These are phyloP conservation scores for Houttuynia cordata DNA, from an alignment of 164 flowering plant species.

Conservation along the genomic window DNA sequence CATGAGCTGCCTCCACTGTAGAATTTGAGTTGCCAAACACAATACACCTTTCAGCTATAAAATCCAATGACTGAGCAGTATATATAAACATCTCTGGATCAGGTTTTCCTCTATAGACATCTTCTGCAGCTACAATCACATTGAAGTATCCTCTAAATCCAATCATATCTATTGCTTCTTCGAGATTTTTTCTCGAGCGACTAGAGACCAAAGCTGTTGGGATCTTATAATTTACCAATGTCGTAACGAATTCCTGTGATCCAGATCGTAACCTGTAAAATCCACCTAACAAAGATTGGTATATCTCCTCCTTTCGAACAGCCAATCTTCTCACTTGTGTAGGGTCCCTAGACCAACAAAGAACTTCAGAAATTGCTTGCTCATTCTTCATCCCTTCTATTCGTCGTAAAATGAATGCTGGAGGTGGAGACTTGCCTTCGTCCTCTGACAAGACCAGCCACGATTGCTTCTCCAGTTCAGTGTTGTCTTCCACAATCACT, in stretches of 20 bases:
- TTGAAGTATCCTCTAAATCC: conserved; percentile 64
- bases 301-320: conserved; percentile 70
- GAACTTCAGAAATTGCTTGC: conserved; percentile 88
- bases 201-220: conserved; percentile 94
- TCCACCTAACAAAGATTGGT: conserved; percentile 68
- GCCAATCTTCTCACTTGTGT: conserved; percentile 56
- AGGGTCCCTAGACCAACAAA: conserved; percentile 95
- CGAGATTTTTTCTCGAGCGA: conserved; percentile 52
- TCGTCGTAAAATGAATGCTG: conserved; percentile 51
- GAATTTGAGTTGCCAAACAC: conserved; percentile 93
- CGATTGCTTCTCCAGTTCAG: conserved; percentile 78
- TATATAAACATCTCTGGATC: conserved; percentile 96
- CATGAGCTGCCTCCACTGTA: conserved; percentile 94
- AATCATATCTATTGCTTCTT: conserved; percentile 46
- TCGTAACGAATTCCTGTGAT: conserved; percentile 68
- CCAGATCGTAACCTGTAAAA: conserved; percentile 56
- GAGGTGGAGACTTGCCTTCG: conserved; percentile 87
- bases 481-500: conserved; percentile 66
- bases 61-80: conserved; percentile 72
- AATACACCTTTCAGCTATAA: conserved; percentile 85
- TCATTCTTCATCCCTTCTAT: conserved; percentile 97
- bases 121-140: conserved; percentile 77
- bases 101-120: conserved; percentile 90
- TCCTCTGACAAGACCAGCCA: conserved; percentile 79
- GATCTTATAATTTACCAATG: conserved; percentile 64